phyloP scores from a whole-genome alignment of 2,329 filamentous ascomycete species.

The Blastomyces emzantsi region DNA sequence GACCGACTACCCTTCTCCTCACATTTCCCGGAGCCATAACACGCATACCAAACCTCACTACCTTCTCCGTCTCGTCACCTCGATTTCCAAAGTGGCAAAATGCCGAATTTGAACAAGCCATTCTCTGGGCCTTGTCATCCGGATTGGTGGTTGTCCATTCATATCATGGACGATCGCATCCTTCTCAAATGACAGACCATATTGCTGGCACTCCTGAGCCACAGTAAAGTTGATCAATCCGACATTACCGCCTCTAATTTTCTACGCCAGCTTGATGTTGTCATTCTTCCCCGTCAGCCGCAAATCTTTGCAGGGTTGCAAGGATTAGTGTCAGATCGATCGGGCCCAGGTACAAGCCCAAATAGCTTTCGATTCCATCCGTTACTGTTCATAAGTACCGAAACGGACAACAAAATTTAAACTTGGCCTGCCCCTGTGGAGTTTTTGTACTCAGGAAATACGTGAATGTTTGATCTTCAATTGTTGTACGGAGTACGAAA shows the following conservation, averaged over 20 bases:
- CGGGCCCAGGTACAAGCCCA: neutral
- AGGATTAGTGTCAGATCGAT: neutral
- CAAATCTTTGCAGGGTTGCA: neutral
- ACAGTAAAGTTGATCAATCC: neutral
- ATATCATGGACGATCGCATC: neutral
- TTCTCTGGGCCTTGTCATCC: neutral
- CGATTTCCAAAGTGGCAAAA: slow-evolving; percentile 1
- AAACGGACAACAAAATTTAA: neutral
- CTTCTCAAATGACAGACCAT: neutral
- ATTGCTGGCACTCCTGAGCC: neutral
- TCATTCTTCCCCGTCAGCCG: neutral
- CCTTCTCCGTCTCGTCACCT: neutral
- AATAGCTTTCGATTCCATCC: neutral
- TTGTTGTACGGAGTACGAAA: neutral
- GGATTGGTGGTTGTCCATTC: neutral
- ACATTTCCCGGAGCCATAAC: neutral
- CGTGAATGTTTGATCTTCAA: neutral
- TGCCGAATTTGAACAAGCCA: neutral
- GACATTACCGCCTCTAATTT: neutral
- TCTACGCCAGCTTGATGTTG: neutral
- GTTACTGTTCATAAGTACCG: neutral
- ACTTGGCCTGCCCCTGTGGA: neutral
- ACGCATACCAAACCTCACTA: neutral
- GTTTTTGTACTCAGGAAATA: neutral
- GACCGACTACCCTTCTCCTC: neutral